Base-by-base conservation (phyloP, 2,329 filamentous ascomycete species). In the Magnaporthiopsis poae region DNA sequence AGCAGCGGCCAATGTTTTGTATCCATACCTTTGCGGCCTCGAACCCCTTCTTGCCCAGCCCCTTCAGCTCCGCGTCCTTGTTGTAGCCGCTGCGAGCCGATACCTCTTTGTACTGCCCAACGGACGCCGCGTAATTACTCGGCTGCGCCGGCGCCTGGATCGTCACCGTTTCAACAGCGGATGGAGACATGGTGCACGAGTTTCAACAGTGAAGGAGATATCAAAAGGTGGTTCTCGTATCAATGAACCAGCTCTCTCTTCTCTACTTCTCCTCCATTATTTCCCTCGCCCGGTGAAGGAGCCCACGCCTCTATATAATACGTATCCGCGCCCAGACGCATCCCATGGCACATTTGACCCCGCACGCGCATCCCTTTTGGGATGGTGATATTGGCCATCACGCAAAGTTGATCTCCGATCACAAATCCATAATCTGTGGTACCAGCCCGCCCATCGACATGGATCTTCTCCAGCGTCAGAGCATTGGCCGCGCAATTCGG, bases 21-120 rank as follows among this genome's bases (percentile, higher is more conserved):
- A 7, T 46, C 39, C 61, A n/a, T 39, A 66, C 65, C 61, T 63
- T 66, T 56, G 65, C 65, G 3, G 46, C 62, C 27, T 62, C 35
- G 13, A 36, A 35, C 4, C 36, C 66, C 18, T 64, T 39, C 31
- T 65, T 67, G 5, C 63, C 66, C 27, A 35, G 8, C 5, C 62
- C 62, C 62, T 52, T 56, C 25, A 64, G 21, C 36, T 67, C 66
- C 21, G 63, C 59, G 2, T 67, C 66, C 36, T 35, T 62, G 27
- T 67, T 63, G 60, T 56, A 67, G 25, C 13, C 29, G 60, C 27
- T 13, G 9, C 27, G 27, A 13, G 36, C 33, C 13, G 21, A 13
- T 5, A 64, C 29, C 62, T 64, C 62, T 18, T 64, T 64, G 62
- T 64, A 64, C 36, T 31, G 25, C 1, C 62, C 62, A 25, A 64